A percentile compares a stretch with the other conserved stretches of the same genome.
Evolutionary conservation across 306 rosid genomes (phyloP).

Genomic region (Mimosa pudica): DNA sequence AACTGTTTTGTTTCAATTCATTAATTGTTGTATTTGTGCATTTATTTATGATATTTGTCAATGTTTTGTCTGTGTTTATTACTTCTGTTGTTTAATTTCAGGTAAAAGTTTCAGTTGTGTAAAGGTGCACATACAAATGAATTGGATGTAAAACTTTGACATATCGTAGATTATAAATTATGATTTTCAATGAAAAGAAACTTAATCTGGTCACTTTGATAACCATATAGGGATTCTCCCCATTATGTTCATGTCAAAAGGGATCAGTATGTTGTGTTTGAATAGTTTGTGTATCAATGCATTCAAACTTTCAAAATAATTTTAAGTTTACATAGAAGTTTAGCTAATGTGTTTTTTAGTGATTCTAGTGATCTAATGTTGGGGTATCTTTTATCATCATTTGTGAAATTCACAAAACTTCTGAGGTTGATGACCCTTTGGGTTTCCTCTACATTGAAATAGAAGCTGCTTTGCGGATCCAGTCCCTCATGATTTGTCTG

Average conservation of each 20-base stretch:
- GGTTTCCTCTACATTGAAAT: not conserved
- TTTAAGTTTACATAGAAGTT: not conserved
- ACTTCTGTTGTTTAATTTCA: not conserved
- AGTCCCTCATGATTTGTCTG: not conserved
- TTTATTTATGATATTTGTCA: not conserved
- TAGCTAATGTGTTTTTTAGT: not conserved
- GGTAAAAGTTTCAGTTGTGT: slow-evolving; percentile 12
- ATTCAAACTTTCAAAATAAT: not conserved
- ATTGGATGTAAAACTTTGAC: slow-evolving; percentile 7
- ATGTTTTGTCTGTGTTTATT: not conserved
- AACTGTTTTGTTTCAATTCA: not conserved
- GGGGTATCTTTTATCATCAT: not conserved
- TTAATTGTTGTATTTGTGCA: not conserved
- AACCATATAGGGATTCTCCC: not conserved
- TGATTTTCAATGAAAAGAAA: not conserved
- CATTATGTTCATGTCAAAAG: not conserved
- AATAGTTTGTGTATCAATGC: not conserved
- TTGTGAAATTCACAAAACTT: not conserved
- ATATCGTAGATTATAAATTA: not conserved
- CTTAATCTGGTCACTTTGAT: not conserved
- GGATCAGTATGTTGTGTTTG: not conserved
- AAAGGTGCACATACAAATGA: slow-evolving; percentile 11
- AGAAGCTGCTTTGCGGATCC: not conserved
- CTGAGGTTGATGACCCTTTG: not conserved
- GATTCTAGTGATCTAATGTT: not conserved